Evolutionary conservation across 495 filamentous ascomycete species (phyloP).

Genomic region (Parachaetomium inaequale): DNA sequence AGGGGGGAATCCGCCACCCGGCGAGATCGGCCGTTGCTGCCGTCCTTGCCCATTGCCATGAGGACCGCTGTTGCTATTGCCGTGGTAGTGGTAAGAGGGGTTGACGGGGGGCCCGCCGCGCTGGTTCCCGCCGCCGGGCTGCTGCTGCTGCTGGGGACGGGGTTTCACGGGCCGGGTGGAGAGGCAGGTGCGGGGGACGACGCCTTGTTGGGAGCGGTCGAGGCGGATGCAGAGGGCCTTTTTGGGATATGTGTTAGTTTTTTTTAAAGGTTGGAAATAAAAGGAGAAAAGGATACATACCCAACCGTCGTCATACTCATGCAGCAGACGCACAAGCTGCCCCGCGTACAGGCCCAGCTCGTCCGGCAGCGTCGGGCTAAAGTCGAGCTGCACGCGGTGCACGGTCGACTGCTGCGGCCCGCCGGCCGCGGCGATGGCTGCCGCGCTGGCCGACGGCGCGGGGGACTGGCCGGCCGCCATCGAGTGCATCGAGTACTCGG

Average conservation of each 20-base stretch:
- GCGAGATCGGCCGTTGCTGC: neutral
- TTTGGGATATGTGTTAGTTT: slow-evolving; percentile 28
- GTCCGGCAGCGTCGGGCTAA: slow-evolving; percentile 87
- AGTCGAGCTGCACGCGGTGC: slow-evolving; percentile 93
- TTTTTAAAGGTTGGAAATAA: neutral
- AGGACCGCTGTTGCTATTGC: neutral
- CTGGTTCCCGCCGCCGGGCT: neutral
- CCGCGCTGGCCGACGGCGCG: slow-evolving; percentile 42
- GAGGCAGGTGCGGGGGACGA: slow-evolving; percentile 88
- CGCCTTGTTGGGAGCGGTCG: slow-evolving; percentile 87
- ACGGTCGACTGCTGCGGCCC: slow-evolving; percentile 57
- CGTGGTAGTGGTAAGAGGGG: slow-evolving; percentile 11
- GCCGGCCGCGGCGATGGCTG: slow-evolving; percentile 54
- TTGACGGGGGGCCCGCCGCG: slow-evolving; percentile 28
- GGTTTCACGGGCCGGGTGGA: slow-evolving; percentile 91
- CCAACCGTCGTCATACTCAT: slow-evolving; percentile 99
- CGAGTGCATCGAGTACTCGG: slow-evolving; percentile 56
- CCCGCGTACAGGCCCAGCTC: slow-evolving; percentile 78
- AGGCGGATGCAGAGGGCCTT: slow-evolving; percentile 90
- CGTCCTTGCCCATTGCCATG: neutral
- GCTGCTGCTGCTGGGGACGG: slow-evolving; percentile 49
- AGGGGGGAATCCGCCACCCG: neutral
- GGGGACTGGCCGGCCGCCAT: slow-evolving; percentile 48
- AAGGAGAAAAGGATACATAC: slow-evolving; percentile 47
- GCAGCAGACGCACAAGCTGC: slow-evolving; percentile 78